Evolutionary conservation across 2,329 filamentous ascomycete species (phyloP).

Genomic region (Aureobasidium leucospermi): DNA sequence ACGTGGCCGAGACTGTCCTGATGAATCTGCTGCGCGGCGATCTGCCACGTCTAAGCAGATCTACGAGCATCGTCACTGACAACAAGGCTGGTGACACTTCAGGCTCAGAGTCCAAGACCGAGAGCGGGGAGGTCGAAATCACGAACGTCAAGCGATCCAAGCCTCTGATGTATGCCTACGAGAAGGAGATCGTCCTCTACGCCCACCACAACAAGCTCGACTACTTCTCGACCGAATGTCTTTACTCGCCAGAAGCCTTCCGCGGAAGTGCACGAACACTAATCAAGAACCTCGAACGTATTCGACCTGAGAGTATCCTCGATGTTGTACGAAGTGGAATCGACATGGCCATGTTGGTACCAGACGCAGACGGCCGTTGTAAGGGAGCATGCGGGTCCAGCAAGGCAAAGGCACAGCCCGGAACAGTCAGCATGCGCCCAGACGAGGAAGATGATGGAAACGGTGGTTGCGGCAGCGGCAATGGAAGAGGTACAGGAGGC

Average conservation of each 20-base stretch:
- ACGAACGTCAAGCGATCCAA: conserved; percentile 93
- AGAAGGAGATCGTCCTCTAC: conserved; percentile 98
- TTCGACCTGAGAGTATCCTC: conserved; percentile 86
- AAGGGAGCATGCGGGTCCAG: conserved; percentile 39
- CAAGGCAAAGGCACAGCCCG: conserved; percentile 18
- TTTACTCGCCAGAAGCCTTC: conserved; percentile 96
- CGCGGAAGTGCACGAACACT: conserved; percentile 82
- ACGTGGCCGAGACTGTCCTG: conserved; percentile 92
- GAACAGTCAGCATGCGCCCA: conserved; percentile 26
- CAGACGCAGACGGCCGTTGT: conserved; percentile 44
- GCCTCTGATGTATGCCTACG: conserved; percentile 95
- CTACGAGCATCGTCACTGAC: conserved; percentile 76
- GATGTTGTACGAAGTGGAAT: conserved; percentile 93
- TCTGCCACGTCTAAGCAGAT: conserved; percentile 74
- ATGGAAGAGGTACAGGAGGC: conserved; percentile 58
- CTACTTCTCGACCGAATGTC: conserved; percentile 97
- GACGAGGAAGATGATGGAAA: conserved; percentile 49
- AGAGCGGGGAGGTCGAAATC: conserved; percentile 20
- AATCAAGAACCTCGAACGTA: conserved; percentile 91
- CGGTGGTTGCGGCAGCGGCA: conserved; percentile 69
- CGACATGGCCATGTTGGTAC: conserved; percentile 88
- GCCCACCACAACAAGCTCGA: conserved; percentile 94
- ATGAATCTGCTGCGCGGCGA: conserved; percentile 96
- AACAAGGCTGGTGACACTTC: conserved; percentile 37
- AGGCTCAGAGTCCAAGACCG: conserved; percentile 17